Conservation (phyloP, 345 rosid species). For the Syzygium grande region DNA sequence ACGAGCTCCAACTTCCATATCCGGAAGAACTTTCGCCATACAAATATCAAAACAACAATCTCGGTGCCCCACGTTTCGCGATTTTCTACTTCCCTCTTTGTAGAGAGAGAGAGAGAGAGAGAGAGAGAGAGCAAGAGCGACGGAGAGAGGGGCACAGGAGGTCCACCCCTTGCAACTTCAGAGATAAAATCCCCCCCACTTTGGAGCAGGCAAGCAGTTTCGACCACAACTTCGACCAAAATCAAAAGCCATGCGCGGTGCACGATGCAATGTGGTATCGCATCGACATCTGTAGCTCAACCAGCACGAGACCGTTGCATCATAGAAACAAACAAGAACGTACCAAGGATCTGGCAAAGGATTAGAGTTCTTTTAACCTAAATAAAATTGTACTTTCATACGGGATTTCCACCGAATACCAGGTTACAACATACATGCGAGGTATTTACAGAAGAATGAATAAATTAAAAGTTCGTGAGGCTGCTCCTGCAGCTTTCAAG, state of each 20-base stretch:
- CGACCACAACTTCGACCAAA: background rate
- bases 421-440: slow-evolving; percentile 18
- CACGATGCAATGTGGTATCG: background rate
- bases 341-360: background rate
- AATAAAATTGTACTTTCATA: background rate
- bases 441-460: slow-evolving; percentile 48
- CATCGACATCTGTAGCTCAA: background rate
- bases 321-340: background rate
- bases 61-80: slow-evolving; percentile 3
- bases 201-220: background rate
- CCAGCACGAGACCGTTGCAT: background rate
- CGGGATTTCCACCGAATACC: background rate
- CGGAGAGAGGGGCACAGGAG: background rate
- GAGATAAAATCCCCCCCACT: background rate
- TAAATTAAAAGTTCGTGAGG: slow-evolving; percentile 8
- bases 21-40: slow-evolving; percentile 12
- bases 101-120: background rate
- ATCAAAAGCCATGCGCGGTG: background rate
- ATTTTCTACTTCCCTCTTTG: background rate
- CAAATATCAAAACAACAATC: background rate
- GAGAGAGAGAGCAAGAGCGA: background rate
- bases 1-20: slow-evolving; percentile 17
- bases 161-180: background rate
- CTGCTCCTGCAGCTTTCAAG: slow-evolving; percentile 15
- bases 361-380: background rate